Conservation (phyloP, 345 rosid species). For the Toxicodendron radicans region DNA sequence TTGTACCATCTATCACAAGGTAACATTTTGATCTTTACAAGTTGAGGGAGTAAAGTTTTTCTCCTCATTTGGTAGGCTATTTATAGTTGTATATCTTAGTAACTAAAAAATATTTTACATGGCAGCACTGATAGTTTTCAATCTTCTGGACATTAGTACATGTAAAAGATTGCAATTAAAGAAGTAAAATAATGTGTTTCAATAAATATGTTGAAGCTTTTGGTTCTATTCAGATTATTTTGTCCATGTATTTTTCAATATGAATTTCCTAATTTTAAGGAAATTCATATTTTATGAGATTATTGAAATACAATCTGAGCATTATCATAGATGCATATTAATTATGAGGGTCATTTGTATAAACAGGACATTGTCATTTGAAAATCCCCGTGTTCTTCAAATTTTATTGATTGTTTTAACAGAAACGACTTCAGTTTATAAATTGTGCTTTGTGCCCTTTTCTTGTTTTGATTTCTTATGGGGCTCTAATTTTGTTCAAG, state of each 20-base stretch:
- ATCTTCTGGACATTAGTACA: neutral
- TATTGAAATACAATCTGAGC: no score
- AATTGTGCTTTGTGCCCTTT: neutral
- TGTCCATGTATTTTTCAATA: neutral
- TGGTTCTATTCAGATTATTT: neutral
- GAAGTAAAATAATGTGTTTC: neutral
- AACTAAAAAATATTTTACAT: conserved; percentile 6
- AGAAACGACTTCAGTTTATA: neutral
- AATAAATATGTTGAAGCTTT: neutral
- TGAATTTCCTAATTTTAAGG: no score
- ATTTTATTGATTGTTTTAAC: neutral
- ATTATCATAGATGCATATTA: neutral
- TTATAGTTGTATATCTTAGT: neutral
- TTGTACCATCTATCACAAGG: conserved; percentile 93
- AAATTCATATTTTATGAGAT: no score
- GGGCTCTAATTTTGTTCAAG: neutral
- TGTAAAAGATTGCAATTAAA: neutral
- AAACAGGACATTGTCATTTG: neutral
- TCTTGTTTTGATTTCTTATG: neutral
- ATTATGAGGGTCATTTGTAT: neutral
- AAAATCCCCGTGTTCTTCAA: neutral
- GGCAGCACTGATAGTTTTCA: neutral
- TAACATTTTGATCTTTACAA: conserved; percentile 32
- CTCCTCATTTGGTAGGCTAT: neutral
- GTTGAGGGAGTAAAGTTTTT: neutral